phyloP scores from a whole-genome alignment of 208 protist genomes.

The Wallacemonas sp. region DNA sequence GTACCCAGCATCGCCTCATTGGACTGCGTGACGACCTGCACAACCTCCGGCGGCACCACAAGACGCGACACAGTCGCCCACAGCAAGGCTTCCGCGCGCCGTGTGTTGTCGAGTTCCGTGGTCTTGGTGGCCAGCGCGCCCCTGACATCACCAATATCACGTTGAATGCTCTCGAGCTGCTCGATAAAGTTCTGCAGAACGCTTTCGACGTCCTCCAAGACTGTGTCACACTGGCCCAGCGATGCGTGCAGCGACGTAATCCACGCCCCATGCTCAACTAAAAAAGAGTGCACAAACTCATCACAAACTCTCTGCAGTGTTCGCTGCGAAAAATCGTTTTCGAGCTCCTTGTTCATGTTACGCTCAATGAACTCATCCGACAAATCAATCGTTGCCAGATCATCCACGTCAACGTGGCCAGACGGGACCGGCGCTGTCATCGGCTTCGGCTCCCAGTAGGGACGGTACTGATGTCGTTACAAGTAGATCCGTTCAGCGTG shows the following conservation, averaged over 20 bases:
- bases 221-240: conserved; percentile 51
- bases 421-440: conserved; percentile 1
- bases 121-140: conserved; percentile 50
- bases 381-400: conserved; percentile 60
- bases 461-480: too few species aligned
- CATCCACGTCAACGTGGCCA: conserved; percentile 48
- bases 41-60: conserved; percentile 75
- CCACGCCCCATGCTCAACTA: conserved; percentile 47
- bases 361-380: conserved; percentile 50
- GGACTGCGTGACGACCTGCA: conserved; percentile 70
- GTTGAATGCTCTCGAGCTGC: conserved; percentile 56
- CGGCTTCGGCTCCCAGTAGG: too few species aligned
- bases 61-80: conserved; percentile 53
- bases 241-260: conserved; percentile 59
- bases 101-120: conserved; percentile 47
- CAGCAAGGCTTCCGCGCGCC: conserved; percentile 49
- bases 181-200: conserved; percentile 70
- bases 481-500: too few species aligned
- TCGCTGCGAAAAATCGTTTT: conserved; percentile 33
- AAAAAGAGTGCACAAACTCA: conserved; percentile 67
- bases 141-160: conserved; percentile 79
- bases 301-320: conserved; percentile 58
- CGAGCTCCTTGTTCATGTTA: conserved; percentile 35
- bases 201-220: conserved; percentile 67
- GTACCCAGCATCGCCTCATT: conserved; percentile 72